A percentile compares a stretch with the other conserved stretches of the same genome.
Conservation (phyloP, 2,329 filamentous ascomycete genomes). For the Davidsoniella eucalypti region DNA sequence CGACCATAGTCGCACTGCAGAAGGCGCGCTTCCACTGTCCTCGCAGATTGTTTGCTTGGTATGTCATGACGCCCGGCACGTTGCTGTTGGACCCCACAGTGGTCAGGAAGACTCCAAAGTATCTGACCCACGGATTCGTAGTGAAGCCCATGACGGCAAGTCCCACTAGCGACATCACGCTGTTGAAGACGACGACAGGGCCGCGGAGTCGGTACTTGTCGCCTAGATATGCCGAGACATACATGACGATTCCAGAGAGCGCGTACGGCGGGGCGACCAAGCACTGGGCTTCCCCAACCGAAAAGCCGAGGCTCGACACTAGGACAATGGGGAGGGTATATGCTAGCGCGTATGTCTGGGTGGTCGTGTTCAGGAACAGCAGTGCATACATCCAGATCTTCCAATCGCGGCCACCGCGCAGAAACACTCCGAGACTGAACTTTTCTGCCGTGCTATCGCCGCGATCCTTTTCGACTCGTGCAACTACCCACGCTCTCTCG, state of each 20-base stretch:
- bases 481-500: conserved; percentile 37
- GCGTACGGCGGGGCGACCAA: conserved; percentile 54
- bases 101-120: conserved; percentile 61
- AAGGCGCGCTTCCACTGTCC: conserved; percentile 82
- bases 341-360: conserved; percentile 57
- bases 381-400: conserved; percentile 47
- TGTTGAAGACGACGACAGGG: conserved; percentile 49
- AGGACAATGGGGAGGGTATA: conserved; percentile 71
- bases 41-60: conserved; percentile 76
- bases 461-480: conserved; percentile 39
- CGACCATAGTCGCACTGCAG: conserved; percentile 58
- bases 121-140: conserved; percentile 39
- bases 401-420: conserved; percentile 31
- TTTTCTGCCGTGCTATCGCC: conserved; percentile 37
- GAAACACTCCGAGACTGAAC: conserved; percentile 32
- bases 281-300: conserved; percentile 46
- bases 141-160: conserved; percentile 48
- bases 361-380: conserved; percentile 50
- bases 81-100: conserved; percentile 65
- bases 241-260: conserved; percentile 49
- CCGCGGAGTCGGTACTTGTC: conserved; percentile 52
- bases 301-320: conserved; percentile 43
- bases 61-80: conserved; percentile 56
- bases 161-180: conserved; percentile 48
- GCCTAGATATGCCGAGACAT: conserved; percentile 40